Conservation (phyloP, 2,329 filamentous ascomycete species). For the Fusarium succisae region DNA sequence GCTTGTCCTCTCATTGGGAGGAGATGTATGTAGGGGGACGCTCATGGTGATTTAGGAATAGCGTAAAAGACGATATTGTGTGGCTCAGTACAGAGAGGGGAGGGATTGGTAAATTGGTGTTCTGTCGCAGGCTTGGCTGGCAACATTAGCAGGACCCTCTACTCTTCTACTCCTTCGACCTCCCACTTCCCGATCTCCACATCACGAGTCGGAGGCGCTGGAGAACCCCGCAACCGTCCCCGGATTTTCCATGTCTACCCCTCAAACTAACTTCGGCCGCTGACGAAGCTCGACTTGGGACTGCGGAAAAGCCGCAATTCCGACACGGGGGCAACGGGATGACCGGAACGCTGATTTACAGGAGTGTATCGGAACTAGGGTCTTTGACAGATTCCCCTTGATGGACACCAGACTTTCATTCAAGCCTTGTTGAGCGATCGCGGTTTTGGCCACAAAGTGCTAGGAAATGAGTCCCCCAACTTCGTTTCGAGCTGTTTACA, state of each 20-base stretch:
- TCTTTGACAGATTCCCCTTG: background rate
- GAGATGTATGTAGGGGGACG: conserved; percentile 46
- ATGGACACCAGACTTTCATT: background rate
- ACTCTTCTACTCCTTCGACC: background rate
- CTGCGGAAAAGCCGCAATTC: background rate
- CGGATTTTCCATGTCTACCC: background rate
- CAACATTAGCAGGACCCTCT: background rate
- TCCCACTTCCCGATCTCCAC: background rate
- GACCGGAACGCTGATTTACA: background rate
- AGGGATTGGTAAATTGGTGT: background rate
- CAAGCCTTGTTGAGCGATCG: no score
- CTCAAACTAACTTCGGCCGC: background rate
- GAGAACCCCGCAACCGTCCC: background rate
- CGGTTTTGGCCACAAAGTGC: no score
- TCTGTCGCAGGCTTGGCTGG: background rate
- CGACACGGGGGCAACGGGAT: background rate
- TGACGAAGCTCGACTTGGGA: background rate
- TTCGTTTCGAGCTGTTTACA: background rate
- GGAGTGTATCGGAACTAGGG: background rate
- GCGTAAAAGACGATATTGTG: background rate
- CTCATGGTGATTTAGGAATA: conserved; percentile 36
- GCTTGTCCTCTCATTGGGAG: conserved; percentile 49
- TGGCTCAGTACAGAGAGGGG: no score
- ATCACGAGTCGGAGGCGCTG: background rate
- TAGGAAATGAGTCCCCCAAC: background rate